These are phyloP conservation scores for Lojkania enalia DNA, from an alignment of 2,329 filamentous ascomycete species.

Conservation along the genomic window DNA sequence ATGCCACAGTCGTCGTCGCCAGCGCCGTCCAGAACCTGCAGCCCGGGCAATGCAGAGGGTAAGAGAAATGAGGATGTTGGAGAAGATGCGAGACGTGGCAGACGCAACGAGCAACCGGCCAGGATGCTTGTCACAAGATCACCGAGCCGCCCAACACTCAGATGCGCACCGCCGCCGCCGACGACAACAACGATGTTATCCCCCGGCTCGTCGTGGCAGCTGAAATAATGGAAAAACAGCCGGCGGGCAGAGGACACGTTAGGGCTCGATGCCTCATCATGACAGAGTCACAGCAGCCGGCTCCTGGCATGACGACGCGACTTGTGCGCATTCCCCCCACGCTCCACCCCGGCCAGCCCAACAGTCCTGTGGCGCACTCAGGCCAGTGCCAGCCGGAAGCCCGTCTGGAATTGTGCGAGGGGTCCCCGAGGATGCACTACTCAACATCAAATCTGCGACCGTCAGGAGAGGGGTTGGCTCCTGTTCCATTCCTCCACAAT, in stretches of 20 bases:
- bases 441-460: not conserved
- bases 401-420: not conserved
- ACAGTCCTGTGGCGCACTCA: slow-evolving; percentile 7
- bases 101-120: too few relatives aligned
- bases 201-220: too few relatives aligned
- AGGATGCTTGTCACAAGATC: slow-evolving; percentile 30
- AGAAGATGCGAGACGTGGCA: slow-evolving; percentile 42
- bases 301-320: slow-evolving; percentile 8
- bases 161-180: not conserved
- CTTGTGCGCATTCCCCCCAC: slow-evolving; percentile 11
- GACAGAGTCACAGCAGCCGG: not conserved
- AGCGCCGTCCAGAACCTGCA: slow-evolving; percentile 21
- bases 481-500: too few relatives aligned
- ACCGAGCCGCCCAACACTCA: slow-evolving; percentile 14
- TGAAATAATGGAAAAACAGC: too few relatives aligned
- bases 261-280: slow-evolving; percentile 3
- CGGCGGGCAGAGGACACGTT: not conserved
- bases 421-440: too few relatives aligned
- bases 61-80: slow-evolving; percentile 17
- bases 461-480: not conserved
- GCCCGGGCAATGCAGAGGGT: slow-evolving; percentile 26
- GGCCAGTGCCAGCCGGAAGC: not conserved
- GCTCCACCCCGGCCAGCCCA: too few relatives aligned
- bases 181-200: too few relatives aligned
- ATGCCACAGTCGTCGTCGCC: slow-evolving; percentile 12